phyloP scores from a whole-genome alignment of 257 asterid genomes.

The Ocimum tenuiflorum region DNA sequence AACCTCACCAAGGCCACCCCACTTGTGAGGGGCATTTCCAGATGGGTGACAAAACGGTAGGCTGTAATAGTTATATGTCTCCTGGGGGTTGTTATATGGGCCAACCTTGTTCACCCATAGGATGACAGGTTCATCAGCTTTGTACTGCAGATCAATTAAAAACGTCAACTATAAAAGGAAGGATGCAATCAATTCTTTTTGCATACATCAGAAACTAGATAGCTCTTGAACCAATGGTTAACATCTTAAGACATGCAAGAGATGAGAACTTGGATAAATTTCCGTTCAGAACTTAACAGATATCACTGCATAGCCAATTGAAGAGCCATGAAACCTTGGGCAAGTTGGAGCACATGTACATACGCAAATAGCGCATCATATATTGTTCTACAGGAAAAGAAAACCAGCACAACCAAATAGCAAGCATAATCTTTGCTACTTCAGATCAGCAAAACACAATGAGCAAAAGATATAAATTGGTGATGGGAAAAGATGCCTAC shows the following conservation, averaged over 20 bases:
- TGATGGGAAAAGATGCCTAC: not conserved
- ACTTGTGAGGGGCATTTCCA: conserved; percentile 71
- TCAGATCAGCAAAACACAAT: conserved; percentile 1
- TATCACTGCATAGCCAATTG: not conserved
- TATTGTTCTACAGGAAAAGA: not conserved
- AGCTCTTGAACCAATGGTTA: not conserved
- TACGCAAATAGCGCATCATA: not conserved
- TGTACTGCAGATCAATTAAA: conserved; percentile 52
- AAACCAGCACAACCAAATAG: not conserved
- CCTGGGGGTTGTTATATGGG: conserved; percentile 94
- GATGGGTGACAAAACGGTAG: conserved; percentile 84
- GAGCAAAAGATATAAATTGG: not conserved
- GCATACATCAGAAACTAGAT: not conserved
- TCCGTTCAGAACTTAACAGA: not conserved
- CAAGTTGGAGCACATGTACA: not conserved
- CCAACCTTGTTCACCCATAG: conserved; percentile 99
- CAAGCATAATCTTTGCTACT: not conserved
- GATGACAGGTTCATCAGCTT: conserved; percentile 58
- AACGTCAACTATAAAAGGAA: conserved; percentile 17
- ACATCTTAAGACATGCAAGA: too few species aligned
- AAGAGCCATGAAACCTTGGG: not conserved
- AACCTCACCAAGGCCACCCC: conserved; percentile 99
- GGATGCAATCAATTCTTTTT: too few species aligned
- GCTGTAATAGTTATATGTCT: conserved; percentile 87
- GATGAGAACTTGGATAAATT: not conserved